Evolutionary conservation across 2,329 filamentous ascomycete genomes (phyloP).

Genomic region (Aplosporella prunicola): DNA sequence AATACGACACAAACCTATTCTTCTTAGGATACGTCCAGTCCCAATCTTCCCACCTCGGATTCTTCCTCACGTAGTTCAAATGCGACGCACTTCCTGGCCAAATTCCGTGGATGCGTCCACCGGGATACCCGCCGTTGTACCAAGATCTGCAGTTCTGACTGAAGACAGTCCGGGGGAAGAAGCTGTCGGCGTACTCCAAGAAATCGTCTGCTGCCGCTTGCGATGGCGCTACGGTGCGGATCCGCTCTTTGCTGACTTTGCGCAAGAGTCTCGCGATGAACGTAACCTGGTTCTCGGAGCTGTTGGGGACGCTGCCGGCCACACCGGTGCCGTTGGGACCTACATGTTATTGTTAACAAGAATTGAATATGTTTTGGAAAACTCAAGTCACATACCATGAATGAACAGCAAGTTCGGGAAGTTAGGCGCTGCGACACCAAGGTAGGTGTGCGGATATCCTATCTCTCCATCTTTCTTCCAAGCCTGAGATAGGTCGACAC

Average conservation of each 20-base stretch:
- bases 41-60: slow-evolving; percentile 51
- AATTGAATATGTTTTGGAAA: too few relatives aligned
- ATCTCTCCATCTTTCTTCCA: slow-evolving; percentile 49
- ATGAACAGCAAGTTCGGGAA: slow-evolving; percentile 62
- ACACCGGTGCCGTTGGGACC: slow-evolving; percentile 48
- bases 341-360: too few relatives aligned
- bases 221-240: slow-evolving; percentile 51
- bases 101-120: slow-evolving; percentile 53
- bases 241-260: slow-evolving; percentile 56
- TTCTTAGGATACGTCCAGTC: slow-evolving; percentile 39
- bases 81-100: slow-evolving; percentile 62
- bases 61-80: slow-evolving; percentile 47
- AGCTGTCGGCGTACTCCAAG: slow-evolving; percentile 46
- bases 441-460: slow-evolving; percentile 54
- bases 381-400: slow-evolving; percentile 44
- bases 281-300: slow-evolving; percentile 55
- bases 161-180: slow-evolving; percentile 44
- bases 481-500: slow-evolving; percentile 39
- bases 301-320: slow-evolving; percentile 58
- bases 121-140: slow-evolving; percentile 53
- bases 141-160: slow-evolving; percentile 58
- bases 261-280: slow-evolving; percentile 59
- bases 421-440: slow-evolving; percentile 52
- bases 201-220: slow-evolving; percentile 55
- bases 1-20: slow-evolving; percentile 52